Evolutionary conservation across 179 eudicot species (phyloP).

Genomic region (Gypsophila paniculata): DNA sequence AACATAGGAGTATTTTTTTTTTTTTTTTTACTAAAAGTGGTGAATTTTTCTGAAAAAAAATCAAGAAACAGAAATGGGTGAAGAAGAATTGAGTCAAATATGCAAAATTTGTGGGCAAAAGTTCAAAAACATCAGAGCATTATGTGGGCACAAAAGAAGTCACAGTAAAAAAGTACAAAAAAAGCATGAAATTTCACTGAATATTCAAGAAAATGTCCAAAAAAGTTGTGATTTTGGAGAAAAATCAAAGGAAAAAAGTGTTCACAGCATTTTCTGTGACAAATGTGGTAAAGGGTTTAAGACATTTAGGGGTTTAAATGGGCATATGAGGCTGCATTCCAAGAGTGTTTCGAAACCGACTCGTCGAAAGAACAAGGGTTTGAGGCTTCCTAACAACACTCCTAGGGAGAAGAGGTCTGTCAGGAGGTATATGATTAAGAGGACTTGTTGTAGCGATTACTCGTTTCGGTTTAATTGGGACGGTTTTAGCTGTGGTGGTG

Average conservation of each 20-base stretch:
- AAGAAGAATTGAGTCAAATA: background rate
- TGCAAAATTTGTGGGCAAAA: constrained; percentile 1
- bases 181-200: constrained; percentile 12
- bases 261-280: constrained; percentile 13
- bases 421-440: constrained; percentile 26
- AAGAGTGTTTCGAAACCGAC: background rate
- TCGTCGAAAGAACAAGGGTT: background rate
- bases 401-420: constrained; percentile 30
- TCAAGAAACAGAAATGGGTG: constrained; percentile 14
- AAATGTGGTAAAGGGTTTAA: constrained; percentile 31
- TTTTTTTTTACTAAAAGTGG: background rate
- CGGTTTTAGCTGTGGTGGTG: too few relatives aligned
- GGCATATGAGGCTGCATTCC: constrained; percentile 32
- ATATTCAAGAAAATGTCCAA: constrained; percentile 10
- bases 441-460: constrained; percentile 3
- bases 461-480: constrained; percentile 20
- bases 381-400: constrained; percentile 3
- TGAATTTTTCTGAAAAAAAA: background rate
- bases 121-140: background rate
- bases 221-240: background rate
- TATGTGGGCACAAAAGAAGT: constrained; percentile 13
- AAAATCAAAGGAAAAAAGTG: constrained; percentile 8
- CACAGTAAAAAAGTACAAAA: background rate
- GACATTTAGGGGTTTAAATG: constrained; percentile 28
- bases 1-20: constrained; percentile 18